phyloP scores from a whole-genome alignment of 2,329 filamentous ascomycete species.

The Kalmusia sp. region DNA sequence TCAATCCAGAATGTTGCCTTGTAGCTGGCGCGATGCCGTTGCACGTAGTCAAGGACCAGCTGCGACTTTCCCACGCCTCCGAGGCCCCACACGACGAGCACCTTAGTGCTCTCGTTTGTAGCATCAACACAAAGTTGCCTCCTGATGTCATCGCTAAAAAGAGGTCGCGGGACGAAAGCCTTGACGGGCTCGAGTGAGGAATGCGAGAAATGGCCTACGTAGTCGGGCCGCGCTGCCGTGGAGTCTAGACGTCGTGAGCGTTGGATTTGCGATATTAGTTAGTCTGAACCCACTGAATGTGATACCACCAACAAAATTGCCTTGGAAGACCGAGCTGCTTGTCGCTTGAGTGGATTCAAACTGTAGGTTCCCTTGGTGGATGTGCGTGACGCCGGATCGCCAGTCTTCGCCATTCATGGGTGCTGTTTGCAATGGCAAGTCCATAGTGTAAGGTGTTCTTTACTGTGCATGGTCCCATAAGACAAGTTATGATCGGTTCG shows the following conservation, averaged over 20 bases:
- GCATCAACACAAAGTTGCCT: conserved; percentile 10
- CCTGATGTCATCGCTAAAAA: conserved; percentile 13
- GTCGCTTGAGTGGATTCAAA: neutral
- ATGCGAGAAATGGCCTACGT: conserved; percentile 15
- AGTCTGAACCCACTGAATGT: conserved; percentile 3
- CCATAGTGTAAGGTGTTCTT: no score
- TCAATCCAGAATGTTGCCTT: conserved; percentile 30
- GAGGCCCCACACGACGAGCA: conserved; percentile 22
- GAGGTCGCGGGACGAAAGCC: conserved; percentile 12
- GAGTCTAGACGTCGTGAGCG: neutral
- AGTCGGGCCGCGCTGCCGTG: conserved; percentile 10
- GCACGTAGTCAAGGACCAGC: conserved; percentile 23
- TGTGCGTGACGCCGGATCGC: neutral
- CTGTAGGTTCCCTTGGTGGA: neutral
- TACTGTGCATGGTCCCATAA: no score
- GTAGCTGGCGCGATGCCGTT: conserved; percentile 23
- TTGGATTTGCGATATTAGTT: neutral
- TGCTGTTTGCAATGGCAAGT: no score
- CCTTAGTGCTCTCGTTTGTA: neutral
- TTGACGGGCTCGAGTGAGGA: conserved; percentile 14
- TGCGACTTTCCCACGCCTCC: conserved; percentile 32
- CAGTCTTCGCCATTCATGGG: neutral
- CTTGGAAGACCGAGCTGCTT: neutral
- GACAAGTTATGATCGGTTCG: no score
- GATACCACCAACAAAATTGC: conserved; percentile 9